These are phyloP conservation scores for Trifolium pratense DNA, from an alignment of 306 rosid species.

Conservation along the genomic window DNA sequence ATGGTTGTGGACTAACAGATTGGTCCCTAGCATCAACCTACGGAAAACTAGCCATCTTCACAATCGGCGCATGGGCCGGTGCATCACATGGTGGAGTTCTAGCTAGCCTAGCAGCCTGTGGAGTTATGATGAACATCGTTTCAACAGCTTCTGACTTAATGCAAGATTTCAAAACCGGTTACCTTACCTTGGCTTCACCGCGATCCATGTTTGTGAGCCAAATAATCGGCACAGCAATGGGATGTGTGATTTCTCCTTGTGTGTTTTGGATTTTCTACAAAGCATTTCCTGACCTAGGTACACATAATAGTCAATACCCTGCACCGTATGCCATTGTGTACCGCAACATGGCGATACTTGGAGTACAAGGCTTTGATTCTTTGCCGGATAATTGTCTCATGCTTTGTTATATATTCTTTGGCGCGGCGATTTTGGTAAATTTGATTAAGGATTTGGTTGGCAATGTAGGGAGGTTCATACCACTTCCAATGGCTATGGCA, in stretches of 20 bases:
- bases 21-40: constrained; percentile 62
- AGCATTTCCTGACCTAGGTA: constrained; percentile 56
- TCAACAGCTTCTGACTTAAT: constrained; percentile 56
- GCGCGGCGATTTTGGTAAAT: constrained; percentile 45
- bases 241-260: constrained; percentile 56
- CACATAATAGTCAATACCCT: constrained; percentile 47
- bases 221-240: constrained; percentile 58
- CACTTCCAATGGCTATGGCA: constrained; percentile 66
- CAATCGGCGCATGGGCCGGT: constrained; percentile 66
- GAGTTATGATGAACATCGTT: constrained; percentile 67
- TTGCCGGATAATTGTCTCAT: constrained; percentile 53
- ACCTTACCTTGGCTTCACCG: constrained; percentile 59
- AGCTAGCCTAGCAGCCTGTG: constrained; percentile 58
- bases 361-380: constrained; percentile 50
- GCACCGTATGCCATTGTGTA: constrained; percentile 48
- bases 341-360: constrained; percentile 56
- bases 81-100: constrained; percentile 56
- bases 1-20: constrained; percentile 59
- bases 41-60: constrained; percentile 59
- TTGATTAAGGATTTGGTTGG: constrained; percentile 49
- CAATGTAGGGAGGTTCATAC: constrained; percentile 52
- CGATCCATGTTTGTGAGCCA: constrained; percentile 66
- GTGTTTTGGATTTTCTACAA: constrained; percentile 63
- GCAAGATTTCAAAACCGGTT: constrained; percentile 63
- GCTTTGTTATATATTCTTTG: constrained; percentile 52